Evolutionary conservation across 805 yeast species (phyloP).

Genomic region (Ogataea glucozyma): DNA sequence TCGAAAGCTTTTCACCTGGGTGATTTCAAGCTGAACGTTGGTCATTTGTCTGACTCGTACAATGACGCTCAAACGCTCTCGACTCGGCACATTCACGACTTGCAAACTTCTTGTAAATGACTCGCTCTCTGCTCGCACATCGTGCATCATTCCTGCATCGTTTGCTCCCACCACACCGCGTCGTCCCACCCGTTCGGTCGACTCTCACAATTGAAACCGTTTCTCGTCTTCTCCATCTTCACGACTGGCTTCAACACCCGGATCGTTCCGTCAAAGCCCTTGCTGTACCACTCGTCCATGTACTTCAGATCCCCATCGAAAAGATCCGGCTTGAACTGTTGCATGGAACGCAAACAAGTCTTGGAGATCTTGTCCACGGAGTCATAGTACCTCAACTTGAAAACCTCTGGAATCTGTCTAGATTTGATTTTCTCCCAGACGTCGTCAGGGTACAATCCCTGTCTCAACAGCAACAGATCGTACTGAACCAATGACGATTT

Average conservation of each 20-base stretch:
- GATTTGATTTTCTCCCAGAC: conserved; percentile 24
- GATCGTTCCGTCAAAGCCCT: conserved; percentile 20
- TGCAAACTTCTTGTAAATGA: not conserved
- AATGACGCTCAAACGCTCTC: no score
- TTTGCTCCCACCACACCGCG: conserved; percentile 26
- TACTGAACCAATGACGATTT: conserved; percentile 35
- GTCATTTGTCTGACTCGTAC: no score
- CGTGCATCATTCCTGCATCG: not conserved
- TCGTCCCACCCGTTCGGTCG: conserved; percentile 29
- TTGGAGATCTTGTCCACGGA: conserved; percentile 23
- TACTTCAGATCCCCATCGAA: conserved; percentile 36
- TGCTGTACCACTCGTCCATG: conserved; percentile 24
- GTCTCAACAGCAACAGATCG: conserved; percentile 33
- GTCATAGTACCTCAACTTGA: conserved; percentile 24
- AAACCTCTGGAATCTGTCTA: conserved; percentile 23
- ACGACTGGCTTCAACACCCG: conserved; percentile 23
- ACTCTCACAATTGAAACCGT: conserved; percentile 26
- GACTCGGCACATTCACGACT: not conserved
- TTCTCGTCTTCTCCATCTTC: conserved; percentile 21
- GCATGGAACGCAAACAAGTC: conserved; percentile 26
- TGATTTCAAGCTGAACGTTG: no score
- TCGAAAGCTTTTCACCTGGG: no score
- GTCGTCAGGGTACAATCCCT: conserved; percentile 28
- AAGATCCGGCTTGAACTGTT: conserved; percentile 26
- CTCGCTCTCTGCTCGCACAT: not conserved